phyloP scores from a whole-genome alignment of 176 grass and related monocot genomes.

The Hordeum marinum region DNA sequence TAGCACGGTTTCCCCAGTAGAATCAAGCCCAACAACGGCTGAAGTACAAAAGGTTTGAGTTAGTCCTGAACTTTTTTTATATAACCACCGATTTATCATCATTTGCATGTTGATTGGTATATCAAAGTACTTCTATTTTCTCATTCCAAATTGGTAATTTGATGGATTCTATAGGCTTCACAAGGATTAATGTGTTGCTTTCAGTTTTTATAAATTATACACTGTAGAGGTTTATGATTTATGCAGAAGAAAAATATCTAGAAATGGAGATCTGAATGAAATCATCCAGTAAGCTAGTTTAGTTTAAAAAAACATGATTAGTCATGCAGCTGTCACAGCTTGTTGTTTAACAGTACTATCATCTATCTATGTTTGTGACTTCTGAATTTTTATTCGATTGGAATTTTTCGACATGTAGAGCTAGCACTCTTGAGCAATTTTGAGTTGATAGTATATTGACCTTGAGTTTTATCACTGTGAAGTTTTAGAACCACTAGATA shows the following conservation, averaged over 20 bases:
- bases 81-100: neutral
- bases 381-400: neutral
- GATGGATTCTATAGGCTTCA: neutral
- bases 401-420: neutral
- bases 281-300: neutral
- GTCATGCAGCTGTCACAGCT: neutral
- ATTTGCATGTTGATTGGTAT: constrained; percentile 13
- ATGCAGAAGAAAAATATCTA: neutral
- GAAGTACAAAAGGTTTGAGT: constrained; percentile 47
- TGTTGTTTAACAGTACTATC: neutral
- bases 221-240: neutral
- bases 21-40: constrained; percentile 26
- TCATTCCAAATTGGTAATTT: constrained; percentile 9
- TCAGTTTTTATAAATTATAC: neutral
- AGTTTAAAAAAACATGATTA: neutral
- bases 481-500: neutral
- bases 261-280: constrained; percentile 2
- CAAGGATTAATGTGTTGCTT: neutral
- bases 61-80: constrained; percentile 8
- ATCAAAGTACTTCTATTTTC: neutral
- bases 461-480: constrained; percentile 7
- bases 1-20: constrained; percentile 18
- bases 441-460: neutral
- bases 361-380: neutral
- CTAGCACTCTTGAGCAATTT: neutral